Conservation (phyloP, 1,284 basidiomycete genomes). For the Ceratobasidium sp. region DNA sequence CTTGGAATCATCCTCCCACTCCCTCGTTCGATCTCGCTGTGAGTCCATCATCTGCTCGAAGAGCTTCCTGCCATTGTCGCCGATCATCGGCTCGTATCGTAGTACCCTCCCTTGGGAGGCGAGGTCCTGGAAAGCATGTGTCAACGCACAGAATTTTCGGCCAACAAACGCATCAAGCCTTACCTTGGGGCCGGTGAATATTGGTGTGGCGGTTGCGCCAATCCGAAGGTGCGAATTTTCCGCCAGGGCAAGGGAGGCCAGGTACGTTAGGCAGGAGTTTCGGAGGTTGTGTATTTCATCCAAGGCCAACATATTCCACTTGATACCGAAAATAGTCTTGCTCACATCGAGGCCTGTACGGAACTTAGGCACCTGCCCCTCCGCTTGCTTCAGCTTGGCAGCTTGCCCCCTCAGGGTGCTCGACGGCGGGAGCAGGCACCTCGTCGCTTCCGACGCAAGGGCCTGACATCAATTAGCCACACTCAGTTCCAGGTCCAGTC, state of each 20-base stretch:
- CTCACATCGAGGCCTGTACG: background rate
- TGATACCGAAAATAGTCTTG: too few relatives aligned
- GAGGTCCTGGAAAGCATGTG: background rate
- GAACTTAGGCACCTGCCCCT: background rate
- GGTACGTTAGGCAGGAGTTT: background rate
- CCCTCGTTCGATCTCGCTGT: background rate
- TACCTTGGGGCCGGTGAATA: constrained; percentile 24
- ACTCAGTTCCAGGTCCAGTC: too few relatives aligned
- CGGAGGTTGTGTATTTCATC: constrained; percentile 16
- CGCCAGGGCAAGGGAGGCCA: background rate
- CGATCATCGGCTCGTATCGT: constrained; percentile 42
- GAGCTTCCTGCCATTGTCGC: constrained; percentile 53
- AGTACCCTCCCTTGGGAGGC: constrained; percentile 10
- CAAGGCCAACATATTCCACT: background rate
- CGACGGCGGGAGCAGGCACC: background rate
- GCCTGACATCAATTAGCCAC: background rate
- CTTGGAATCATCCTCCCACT: background rate
- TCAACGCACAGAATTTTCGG: background rate
- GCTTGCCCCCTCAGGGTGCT: background rate
- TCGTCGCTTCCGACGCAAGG: background rate
- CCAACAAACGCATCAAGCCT: background rate
- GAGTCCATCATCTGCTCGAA: background rate
- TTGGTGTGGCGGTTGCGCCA: constrained; percentile 11
- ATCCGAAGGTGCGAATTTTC: background rate
- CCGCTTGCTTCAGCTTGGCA: background rate